Conservation (phyloP, 176 grass and related monocot genomes). For the Triticum turgidum region DNA sequence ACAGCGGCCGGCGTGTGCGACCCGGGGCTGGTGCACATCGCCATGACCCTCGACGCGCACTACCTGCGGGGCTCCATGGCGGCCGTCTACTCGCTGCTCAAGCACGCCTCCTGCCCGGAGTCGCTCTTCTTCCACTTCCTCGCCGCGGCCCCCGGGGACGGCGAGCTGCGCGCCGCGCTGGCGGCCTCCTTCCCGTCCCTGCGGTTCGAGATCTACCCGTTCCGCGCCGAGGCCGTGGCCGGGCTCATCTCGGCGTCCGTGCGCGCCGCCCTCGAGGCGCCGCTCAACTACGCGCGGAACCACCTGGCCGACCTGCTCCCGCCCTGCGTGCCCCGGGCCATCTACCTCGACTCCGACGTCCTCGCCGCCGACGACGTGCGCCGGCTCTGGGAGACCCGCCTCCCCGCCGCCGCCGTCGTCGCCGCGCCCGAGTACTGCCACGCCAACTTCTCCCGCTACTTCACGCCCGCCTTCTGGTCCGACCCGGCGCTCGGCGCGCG, state of each 20-base stretch:
- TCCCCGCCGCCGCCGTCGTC: constrained; percentile 68
- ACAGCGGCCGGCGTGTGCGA: constrained; percentile 47
- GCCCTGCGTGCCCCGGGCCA: constrained; percentile 65
- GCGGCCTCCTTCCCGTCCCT: constrained; percentile 79
- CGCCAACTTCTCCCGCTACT: constrained; percentile 94
- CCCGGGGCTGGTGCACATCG: constrained; percentile 68
- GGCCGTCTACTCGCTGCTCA: constrained; percentile 84
- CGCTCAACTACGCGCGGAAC: constrained; percentile 88
- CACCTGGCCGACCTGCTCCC: constrained; percentile 79
- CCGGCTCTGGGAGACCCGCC: constrained; percentile 69
- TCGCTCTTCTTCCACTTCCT: constrained; percentile 85
- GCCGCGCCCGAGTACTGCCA: constrained; percentile 97
- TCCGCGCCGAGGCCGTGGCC: constrained; percentile 39
- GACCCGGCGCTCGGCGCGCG: constrained; percentile 47
- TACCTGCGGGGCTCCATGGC: constrained; percentile 94
- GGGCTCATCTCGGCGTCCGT: constrained; percentile 87
- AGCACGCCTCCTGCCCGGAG: constrained; percentile 81
- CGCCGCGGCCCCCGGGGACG: background rate
- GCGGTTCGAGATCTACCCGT: constrained; percentile 76
- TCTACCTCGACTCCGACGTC: constrained; percentile 98
- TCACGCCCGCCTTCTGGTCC: constrained; percentile 78
- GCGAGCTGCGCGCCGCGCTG: constrained; percentile 39
- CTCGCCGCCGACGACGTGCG: constrained; percentile 68
- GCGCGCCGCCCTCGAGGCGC: constrained; percentile 66
- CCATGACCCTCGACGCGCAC: constrained; percentile 96